A percentile compares a stretch with the other conserved stretches of the same genome.
Conservation (phyloP, 2,329 filamentous ascomycete species). For the Exophiala spinifera region DNA sequence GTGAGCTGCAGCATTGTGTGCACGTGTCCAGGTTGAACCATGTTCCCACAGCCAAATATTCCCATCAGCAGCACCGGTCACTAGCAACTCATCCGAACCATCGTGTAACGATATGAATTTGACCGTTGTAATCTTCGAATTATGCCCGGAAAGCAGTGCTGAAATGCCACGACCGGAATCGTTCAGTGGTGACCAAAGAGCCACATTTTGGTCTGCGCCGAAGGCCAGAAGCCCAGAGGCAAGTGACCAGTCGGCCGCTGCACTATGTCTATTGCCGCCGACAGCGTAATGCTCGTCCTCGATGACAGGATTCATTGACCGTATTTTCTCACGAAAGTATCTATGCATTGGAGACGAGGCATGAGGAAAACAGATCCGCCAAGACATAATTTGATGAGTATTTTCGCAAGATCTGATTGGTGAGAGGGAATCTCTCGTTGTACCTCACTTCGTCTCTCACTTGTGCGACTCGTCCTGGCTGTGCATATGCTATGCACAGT, state of each 20-base stretch:
- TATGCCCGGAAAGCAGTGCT: slow-evolving; percentile 70
- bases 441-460: too few relatives aligned
- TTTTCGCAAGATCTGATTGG: neutral
- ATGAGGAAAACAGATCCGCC: neutral
- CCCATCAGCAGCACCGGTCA: slow-evolving; percentile 81
- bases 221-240: slow-evolving; percentile 72
- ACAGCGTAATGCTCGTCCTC: slow-evolving; percentile 60
- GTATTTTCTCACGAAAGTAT: too few relatives aligned
- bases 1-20: slow-evolving; percentile 61
- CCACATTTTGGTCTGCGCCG: slow-evolving; percentile 84
- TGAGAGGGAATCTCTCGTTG: neutral
- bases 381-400: neutral
- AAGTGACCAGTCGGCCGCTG: slow-evolving; percentile 82
- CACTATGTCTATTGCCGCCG: slow-evolving; percentile 86
- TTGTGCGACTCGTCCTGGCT: too few relatives aligned
- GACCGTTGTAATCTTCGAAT: slow-evolving; percentile 75
- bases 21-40: slow-evolving; percentile 39
- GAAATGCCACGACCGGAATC: slow-evolving; percentile 57
- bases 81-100: slow-evolving; percentile 54
- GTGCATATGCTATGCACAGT: too few relatives aligned
- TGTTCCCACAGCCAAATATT: slow-evolving; percentile 63
- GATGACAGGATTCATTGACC: slow-evolving; percentile 10
- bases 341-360: neutral
- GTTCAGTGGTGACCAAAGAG: slow-evolving; percentile 69
- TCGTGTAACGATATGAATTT: slow-evolving; percentile 62